Percentiles rank a stretch among this genome's conserved stretches.
These are phyloP conservation scores for Penicillium cosmopolitanum DNA, from an alignment of 495 filamentous ascomycete genomes.

Conservation along the genomic window DNA sequence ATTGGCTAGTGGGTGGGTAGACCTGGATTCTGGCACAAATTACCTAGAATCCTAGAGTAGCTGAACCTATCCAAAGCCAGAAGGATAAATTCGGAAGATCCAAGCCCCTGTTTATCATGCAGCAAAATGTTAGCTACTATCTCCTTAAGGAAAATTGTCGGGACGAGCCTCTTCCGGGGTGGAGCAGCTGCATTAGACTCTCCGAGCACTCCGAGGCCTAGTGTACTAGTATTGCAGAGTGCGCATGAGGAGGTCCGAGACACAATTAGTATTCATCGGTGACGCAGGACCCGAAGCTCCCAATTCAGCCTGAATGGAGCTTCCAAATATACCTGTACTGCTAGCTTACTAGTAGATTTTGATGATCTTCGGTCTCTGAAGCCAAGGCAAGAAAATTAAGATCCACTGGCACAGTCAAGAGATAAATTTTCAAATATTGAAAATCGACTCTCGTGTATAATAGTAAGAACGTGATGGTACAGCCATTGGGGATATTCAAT, in stretches of 20 bases:
- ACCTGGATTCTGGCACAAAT: neutral
- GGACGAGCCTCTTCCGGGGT: neutral
- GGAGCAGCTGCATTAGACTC: conserved; percentile 1
- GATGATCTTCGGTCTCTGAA: too few species aligned
- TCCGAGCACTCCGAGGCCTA: neutral
- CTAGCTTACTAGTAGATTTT: too few species aligned
- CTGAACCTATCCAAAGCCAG: too few species aligned
- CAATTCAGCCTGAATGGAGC: conserved; percentile 1
- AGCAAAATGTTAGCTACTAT: neutral
- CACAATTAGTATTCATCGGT: neutral
- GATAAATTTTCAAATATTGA: too few species aligned
- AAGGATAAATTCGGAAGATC: neutral
- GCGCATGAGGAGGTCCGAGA: conserved; percentile 1
- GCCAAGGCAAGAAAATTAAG: too few species aligned
- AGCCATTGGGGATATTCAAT: too few species aligned
- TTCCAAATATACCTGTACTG: neutral
- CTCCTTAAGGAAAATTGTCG: neutral
- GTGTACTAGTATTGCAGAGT: neutral
- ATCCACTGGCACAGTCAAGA: too few species aligned
- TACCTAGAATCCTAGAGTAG: neutral
- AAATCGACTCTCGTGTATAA: neutral
- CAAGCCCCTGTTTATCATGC: neutral
- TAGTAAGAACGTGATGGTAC: too few species aligned
- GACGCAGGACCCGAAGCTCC: neutral
- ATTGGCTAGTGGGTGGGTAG: neutral